Percentiles rank a stretch among this genome's conserved stretches.
These are phyloP conservation scores for Musa balbisiana DNA, from an alignment of 202 grass and related monocot species.

Conservation along the genomic window DNA sequence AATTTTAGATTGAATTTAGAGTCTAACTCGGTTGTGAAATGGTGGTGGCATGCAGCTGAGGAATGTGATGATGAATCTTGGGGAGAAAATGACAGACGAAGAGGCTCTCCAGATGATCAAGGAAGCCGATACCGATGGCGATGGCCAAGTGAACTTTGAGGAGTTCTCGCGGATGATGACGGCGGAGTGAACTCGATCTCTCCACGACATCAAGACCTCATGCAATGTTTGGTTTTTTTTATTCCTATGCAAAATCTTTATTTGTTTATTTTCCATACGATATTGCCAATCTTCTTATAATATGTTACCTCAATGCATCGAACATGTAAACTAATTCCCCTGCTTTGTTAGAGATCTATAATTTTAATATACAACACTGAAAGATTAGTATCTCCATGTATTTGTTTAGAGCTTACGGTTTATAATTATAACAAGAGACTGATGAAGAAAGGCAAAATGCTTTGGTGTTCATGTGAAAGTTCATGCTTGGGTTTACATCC, in stretches of 20 bases:
- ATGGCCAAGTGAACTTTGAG: background rate
- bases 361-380: background rate
- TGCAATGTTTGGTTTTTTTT: background rate
- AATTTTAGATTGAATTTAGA: too few relatives aligned
- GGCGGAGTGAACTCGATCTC: background rate
- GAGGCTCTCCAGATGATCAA: background rate
- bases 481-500: too few relatives aligned
- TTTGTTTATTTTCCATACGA: background rate
- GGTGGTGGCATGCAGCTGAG: background rate
- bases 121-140: background rate
- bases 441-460: too few relatives aligned
- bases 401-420: too few relatives aligned
- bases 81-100: background rate
- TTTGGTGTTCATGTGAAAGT: too few relatives aligned
- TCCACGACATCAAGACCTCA: background rate
- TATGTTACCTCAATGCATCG: background rate
- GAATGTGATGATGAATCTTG: constrained; percentile 1
- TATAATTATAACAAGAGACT: too few relatives aligned
- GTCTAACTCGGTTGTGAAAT: too few relatives aligned
- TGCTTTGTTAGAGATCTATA: background rate
- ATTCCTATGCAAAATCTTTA: background rate
- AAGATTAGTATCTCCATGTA: too few relatives aligned
- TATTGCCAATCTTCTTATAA: background rate
- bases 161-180: background rate
- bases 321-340: background rate